phyloP scores from a whole-genome alignment of 768 basidiomycete genomes.

The Mycena filopes region DNA sequence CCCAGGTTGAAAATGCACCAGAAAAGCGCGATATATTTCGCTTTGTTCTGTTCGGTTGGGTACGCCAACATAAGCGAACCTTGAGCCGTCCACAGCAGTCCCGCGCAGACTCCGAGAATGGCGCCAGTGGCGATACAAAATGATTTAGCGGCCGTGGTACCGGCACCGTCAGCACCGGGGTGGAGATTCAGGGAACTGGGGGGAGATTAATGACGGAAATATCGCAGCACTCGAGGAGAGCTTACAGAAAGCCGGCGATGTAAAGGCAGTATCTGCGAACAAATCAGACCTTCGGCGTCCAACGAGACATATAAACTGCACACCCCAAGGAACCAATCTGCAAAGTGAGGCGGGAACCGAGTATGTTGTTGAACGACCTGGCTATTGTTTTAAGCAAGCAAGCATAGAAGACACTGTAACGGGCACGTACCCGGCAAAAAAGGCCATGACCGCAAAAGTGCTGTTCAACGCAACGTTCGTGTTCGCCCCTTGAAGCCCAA shows the following conservation, averaged over 20 bases:
- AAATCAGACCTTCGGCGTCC: neutral
- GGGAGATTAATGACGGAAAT: conserved; percentile 12
- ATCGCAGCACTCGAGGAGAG: conserved; percentile 3
- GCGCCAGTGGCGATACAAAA: conserved; percentile 82
- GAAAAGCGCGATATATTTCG: conserved; percentile 80
- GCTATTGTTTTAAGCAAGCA: neutral
- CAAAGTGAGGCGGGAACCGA: conserved; percentile 82
- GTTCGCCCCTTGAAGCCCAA: too few species aligned
- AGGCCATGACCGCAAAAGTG: conserved; percentile 59
- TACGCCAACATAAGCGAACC: conserved; percentile 89
- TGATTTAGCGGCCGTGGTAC: conserved; percentile 38
- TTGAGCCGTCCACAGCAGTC: conserved; percentile 84
- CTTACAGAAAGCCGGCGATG: conserved; percentile 78
- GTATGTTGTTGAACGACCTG: conserved; percentile 82
- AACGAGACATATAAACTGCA: conserved; percentile 28
- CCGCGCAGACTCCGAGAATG: conserved; percentile 76
- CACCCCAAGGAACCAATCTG: conserved; percentile 81
- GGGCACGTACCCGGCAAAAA: conserved; percentile 74
- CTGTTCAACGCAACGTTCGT: conserved; percentile 75
- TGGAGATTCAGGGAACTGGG: conserved; percentile 78
- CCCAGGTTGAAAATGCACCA: conserved; percentile 89
- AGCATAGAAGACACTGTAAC: neutral
- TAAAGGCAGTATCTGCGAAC: conserved; percentile 54
- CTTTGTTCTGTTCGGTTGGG: conserved; percentile 83
- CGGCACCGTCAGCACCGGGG: conserved; percentile 47